Base-by-base conservation (phyloP, 208 protist genomes). In the Wallacemonas collosoma region DNA sequence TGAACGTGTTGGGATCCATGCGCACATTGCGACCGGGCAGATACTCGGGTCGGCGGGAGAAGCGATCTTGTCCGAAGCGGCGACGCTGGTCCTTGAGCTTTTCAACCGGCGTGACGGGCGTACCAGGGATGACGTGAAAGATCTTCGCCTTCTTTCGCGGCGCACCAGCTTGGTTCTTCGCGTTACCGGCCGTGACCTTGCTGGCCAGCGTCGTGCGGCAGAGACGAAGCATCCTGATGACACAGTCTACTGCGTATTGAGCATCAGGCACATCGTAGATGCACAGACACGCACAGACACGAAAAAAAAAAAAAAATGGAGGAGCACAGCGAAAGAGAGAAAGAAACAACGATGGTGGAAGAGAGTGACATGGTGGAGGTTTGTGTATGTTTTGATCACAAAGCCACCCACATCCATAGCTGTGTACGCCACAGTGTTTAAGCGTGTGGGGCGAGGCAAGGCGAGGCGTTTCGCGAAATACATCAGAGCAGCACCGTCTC, bases 1-100 rank as follows among this genome's bases (percentile, higher is more conserved):
- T 92, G 69, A 85, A 96, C 12, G 66, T 83, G 72, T 94, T 93
- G 26, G 86, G 86, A 63, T 96, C 87, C 88, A 96, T 93, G 36
- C 77, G 73, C 1, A 96, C 91, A 66, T 94, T 93, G 41, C 74
- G 72, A 40, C 91, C 91, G 1, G 91, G 86, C 12, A 77, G 74
- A 68, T 93, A 93, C 75, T 90, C 86, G 6, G 90, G 90, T 26
- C 85, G 69, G 7, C 90, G 85, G 3, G 86, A 90, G 76, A 91
- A 90, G 17, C 87, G 85, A 73, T 93, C 88, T 66, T 95, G 87
- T 0, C 90, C 90, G 54, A 82, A 95, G 43, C 86, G 85, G 1
- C 86, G 79, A 0, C 87, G 79, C 74, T 95, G 90, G 56, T 95
- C 90, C 75, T 95, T 95, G 38, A 95, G 72, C 68, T 89, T 88